Evolutionary conservation across 371 early-diverging fungal species (phyloP), one percentile per base, ranked within the genome.

Genomic region (Mortierella sp.): DNA sequence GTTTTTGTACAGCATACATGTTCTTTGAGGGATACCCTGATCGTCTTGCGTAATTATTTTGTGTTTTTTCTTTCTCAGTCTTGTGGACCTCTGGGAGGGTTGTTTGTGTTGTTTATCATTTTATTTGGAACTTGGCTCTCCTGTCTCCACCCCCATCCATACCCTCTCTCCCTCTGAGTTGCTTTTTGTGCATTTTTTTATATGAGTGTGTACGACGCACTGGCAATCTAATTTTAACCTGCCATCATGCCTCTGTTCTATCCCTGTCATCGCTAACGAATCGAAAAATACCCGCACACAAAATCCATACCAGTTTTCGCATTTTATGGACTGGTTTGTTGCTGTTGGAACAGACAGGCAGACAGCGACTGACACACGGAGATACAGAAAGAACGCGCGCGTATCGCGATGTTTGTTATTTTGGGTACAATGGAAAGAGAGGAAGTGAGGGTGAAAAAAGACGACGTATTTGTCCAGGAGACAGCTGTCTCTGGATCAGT

Each of bases 11-110:
- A 55, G 7, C 55, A 55, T 32, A 35, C 4, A 35, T 18, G 29
- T 58, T 58, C 60, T 21, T 38, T 65, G 65, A 18, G 35, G 65
- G 65, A 65, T 65, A 38, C 38, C 65, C 41, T 65, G 65, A 18
- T 38, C 32, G 10, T 65, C 65, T 65, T 65, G 65, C 65, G 65
- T 65, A 65, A 65, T 65, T 65, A 27, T 60, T 60, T 60, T 32
- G 2, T 49, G 16, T n/a, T 56, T 65, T 65, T 63, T 41, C 29
- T 60, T 60, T 32, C 65, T 38, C 65, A 65, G 65, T 38, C 41
- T 65, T 65, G 38, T 65, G 65, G 65, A 65, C 65, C 65, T 38
- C 29, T 60, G 60, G 60, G 60, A 14, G 27, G 14, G 29, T 27
- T 60, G 60, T 27, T 27, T 12, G 2, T 29, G 65, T 21, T 27